Evolutionary conservation across 805 yeast genomes (phyloP).

Genomic region (Suhomyces kilbournensis): DNA sequence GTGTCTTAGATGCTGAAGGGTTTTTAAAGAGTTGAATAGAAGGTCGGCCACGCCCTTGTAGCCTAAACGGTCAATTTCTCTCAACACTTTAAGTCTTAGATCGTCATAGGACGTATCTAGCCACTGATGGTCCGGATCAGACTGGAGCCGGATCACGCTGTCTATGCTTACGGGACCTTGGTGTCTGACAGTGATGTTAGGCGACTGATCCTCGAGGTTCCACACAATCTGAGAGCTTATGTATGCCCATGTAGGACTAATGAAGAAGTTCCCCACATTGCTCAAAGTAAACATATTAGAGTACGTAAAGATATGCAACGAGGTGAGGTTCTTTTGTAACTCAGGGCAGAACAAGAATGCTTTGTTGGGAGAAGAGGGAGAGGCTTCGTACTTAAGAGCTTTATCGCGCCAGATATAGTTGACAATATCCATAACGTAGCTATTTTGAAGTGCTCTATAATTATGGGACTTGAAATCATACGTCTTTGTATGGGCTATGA

Average conservation of each 20-base stretch:
- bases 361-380: slow-evolving; percentile 27
- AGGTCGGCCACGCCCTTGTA: slow-evolving; percentile 50
- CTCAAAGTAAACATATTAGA: slow-evolving; percentile 26
- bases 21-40: slow-evolving; percentile 52
- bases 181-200: slow-evolving; percentile 34
- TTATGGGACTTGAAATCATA: slow-evolving; percentile 23
- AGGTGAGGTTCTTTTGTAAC: slow-evolving; percentile 30
- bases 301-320: slow-evolving; percentile 28
- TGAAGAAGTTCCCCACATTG: slow-evolving; percentile 43
- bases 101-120: slow-evolving; percentile 41
- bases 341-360: slow-evolving; percentile 37
- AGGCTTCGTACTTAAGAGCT: slow-evolving; percentile 39
- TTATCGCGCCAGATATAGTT: slow-evolving; percentile 57
- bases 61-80: slow-evolving; percentile 40
- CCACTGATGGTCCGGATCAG: slow-evolving; percentile 34
- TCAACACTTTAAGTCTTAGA: slow-evolving; percentile 44
- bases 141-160: slow-evolving; percentile 32
- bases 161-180: slow-evolving; percentile 53
- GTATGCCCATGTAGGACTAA: slow-evolving; percentile 50
- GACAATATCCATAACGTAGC: slow-evolving; percentile 53
- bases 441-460: slow-evolving; percentile 39
- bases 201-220: slow-evolving; percentile 42
- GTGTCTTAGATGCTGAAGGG: slow-evolving; percentile 33
- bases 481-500: slow-evolving; percentile 41
- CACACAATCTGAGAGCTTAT: slow-evolving; percentile 44